Percentiles rank a stretch among this genome's conserved stretches.
Conservation (phyloP, 2,329 filamentous ascomycete species). For the Ceratocystis harringtonii region DNA sequence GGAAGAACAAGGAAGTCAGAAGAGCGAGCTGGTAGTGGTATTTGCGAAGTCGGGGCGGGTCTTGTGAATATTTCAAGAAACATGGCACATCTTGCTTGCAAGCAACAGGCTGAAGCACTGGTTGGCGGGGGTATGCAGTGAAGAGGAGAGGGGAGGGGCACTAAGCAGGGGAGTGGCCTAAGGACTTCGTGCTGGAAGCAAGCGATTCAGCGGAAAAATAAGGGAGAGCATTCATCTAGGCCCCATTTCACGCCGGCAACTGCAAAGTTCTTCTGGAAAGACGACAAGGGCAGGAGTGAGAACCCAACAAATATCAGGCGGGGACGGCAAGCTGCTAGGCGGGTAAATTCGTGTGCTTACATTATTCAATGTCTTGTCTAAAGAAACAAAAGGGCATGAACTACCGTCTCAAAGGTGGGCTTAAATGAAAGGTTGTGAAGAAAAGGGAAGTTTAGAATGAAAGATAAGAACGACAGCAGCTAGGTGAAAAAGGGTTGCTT, state of each 20-base stretch:
- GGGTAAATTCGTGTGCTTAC: constrained; percentile 5
- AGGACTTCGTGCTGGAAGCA: not conserved
- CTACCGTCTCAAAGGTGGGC: not conserved
- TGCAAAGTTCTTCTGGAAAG: not conserved
- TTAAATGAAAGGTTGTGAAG: not conserved
- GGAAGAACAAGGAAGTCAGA: not conserved
- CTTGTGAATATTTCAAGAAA: constrained; percentile 12
- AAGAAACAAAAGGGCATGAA: not conserved
- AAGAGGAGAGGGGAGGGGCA: not conserved
- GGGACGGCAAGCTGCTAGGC: not conserved
- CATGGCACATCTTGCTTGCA: not conserved
- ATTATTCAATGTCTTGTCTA: not conserved
- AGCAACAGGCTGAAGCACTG: not conserved
- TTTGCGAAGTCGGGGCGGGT: constrained; percentile 16
- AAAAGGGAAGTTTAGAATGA: not conserved
- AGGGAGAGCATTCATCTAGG: not conserved
- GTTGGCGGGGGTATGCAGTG: constrained; percentile 8
- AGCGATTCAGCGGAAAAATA: not conserved
- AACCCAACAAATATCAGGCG: not conserved
- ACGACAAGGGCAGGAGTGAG: not conserved
- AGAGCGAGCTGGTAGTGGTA: not conserved
- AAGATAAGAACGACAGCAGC: not conserved
- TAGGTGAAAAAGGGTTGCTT: not conserved
- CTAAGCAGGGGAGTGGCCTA: not conserved
- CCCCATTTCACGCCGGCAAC: not conserved